Evolutionary conservation across 2,329 filamentous ascomycete species (phyloP), one percentile per base, ranked within the genome.

Genomic region (Claviceps fusiformis): DNA sequence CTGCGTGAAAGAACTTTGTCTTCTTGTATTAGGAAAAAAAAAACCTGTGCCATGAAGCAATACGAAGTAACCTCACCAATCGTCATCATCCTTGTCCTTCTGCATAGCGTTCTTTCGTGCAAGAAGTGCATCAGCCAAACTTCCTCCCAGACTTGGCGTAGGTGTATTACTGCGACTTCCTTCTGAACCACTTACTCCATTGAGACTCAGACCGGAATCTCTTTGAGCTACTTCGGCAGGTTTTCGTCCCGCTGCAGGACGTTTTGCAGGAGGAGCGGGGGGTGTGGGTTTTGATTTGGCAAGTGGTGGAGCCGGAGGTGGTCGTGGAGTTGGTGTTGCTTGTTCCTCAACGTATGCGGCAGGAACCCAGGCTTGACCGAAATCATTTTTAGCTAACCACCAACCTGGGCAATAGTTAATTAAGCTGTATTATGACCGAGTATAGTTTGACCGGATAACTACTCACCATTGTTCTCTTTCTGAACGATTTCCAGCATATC

Each of bases 291-390:
- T 91, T 3, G 76, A 70, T 56, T 73, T 73, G 46, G 70, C 69
- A 4, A 68, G 68, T 3, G 83, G 78, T 1, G 85, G 81, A 1
- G 86, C 82, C 10, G 85, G 84, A 15, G 87, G 84, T 7, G 82
- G 78, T 27, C 79, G 79, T 8, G 76, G 72, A 3, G 83, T 78
- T 29, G 82, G 80, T 3, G 81, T 78, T 5, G 81, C 79, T 66
- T 87, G 80, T 71, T 96, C 91, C 71, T 97, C 87, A 9, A 98
- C 85, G 65, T 98, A 98, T 24, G 92, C 89, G 24, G 91, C 87
- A 0, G 93, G 93, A 3, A 93, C 83, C 93, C 93, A 98, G 53
- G 90, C 93, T 70, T 93, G 89, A n/a, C 81, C 81, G 5, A 62
- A 62, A 6, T 61, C 71, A 59, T 85, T 87, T 74, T 89, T 92